Conservation (phyloP, 164 flowering plant genomes). For the Sedum album region DNA sequence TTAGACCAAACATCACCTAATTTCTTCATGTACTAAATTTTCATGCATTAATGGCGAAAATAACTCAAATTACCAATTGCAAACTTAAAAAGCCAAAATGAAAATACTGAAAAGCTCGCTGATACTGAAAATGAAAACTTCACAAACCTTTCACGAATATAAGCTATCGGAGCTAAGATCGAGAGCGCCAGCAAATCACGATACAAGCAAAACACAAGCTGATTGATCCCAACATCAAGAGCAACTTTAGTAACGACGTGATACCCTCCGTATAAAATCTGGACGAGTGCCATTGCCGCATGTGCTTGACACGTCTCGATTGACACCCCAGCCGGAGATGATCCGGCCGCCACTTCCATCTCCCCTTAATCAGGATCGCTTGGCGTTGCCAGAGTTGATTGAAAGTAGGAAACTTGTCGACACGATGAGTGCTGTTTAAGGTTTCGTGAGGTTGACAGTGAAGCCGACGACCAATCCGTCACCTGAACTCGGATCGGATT, state of each 20-base stretch:
- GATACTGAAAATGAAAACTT: background rate
- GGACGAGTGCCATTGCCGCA: constrained; percentile 65
- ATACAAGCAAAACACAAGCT: constrained; percentile 79
- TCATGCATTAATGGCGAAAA: too few relatives aligned
- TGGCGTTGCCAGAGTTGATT: background rate
- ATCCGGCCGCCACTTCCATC: constrained; percentile 18
- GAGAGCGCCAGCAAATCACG: constrained; percentile 80
- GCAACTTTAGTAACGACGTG: constrained; percentile 88
- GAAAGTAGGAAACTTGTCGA: background rate
- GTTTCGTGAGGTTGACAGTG: background rate
- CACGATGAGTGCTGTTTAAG: background rate
- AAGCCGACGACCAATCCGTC: background rate
- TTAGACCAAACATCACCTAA: background rate
- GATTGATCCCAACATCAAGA: constrained; percentile 78
- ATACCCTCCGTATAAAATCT: constrained; percentile 70
- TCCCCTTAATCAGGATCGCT: background rate
- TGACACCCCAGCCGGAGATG: constrained; percentile 9
- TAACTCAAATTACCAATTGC: background rate
- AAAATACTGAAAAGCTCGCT: background rate
- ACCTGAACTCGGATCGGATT: too few relatives aligned
- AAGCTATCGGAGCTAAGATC: constrained; percentile 82
- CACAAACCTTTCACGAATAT: constrained; percentile 51
- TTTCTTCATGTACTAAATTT: background rate
- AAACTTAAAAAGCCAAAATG: background rate
- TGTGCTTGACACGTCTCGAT: constrained; percentile 56